Conservation (phyloP, 179 eudicot genomes). For the Beta corolliflora region DNA sequence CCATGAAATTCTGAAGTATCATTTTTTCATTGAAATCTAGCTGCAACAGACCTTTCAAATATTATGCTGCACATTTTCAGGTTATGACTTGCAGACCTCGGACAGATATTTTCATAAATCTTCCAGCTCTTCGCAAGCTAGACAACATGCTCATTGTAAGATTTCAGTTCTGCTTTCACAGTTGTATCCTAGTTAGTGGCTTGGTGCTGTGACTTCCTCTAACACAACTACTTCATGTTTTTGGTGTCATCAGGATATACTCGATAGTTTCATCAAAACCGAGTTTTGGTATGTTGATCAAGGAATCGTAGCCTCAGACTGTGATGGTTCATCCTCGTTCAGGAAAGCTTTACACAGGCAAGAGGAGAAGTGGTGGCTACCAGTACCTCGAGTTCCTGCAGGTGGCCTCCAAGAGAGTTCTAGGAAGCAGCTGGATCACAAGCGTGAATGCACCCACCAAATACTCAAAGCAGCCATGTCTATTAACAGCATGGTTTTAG, state of each 20-base stretch:
- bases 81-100: conserved; percentile 87
- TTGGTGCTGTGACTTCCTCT: neutral
- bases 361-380: conserved; percentile 96
- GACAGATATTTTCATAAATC: conserved; percentile 71
- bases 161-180: neutral
- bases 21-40: neutral
- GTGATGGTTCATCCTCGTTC: conserved; percentile 66
- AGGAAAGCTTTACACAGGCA: conserved; percentile 60
- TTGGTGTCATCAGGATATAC: conserved; percentile 53
- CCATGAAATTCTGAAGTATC: neutral
- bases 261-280: conserved; percentile 56
- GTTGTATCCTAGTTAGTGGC: neutral
- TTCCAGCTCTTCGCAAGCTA: conserved; percentile 83
- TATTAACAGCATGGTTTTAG: conserved; percentile 64
- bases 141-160: conserved; percentile 88
- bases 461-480: conserved; percentile 88
- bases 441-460: conserved; percentile 78
- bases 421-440: conserved; percentile 71
- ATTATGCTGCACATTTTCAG: conserved; percentile 35
- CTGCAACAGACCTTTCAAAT: neutral
- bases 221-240: neutral
- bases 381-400: conserved; percentile 77
- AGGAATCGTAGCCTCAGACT: conserved; percentile 65
- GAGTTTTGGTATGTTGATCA: conserved; percentile 96
- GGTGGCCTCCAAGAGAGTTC: conserved; percentile 68